Base-by-base conservation (phyloP, 2,329 filamentous ascomycete genomes). In the Didymellaceae sp. region DNA sequence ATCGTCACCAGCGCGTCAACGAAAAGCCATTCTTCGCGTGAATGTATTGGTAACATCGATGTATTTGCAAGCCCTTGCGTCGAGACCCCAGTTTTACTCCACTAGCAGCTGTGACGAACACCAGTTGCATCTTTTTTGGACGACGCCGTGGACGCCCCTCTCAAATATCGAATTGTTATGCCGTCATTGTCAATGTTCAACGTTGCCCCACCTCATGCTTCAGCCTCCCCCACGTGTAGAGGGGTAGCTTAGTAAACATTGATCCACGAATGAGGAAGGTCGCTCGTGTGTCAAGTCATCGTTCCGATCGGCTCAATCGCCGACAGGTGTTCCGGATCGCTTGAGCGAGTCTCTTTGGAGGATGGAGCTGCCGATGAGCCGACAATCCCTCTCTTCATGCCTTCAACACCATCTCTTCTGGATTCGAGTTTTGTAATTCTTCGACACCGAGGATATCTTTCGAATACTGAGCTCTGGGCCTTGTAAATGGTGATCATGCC, bases 1-100 rank as follows among this genome's bases (percentile, higher is more conserved):
- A 52, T 57, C 62, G 60, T 68, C 63, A 66, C 61, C 33, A 45
- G 30, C 52, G 59, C 62, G 65, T 66, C 63, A 68, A 60, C 52
- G 50, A 62, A 28, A 37, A 28, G 16, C 25, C 14, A 28, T 21
- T 31, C 21, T 20, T 11, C n/a, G 35, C 47, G 30, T 21, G 31
- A 39, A 41, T 16, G 38, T 34, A 31, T 43, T n/a, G 16, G 30
- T 21, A 43, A 41, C 37, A 42, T 28, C 32, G 42, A 42, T 32
- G 22, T 25, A 3, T 20, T 6, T 52, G 32, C 42, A 22, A n/a
- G 16, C 2, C 4, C 4, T 38, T n/a, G 43, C 22, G 37, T 18
- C 37, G 28, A 46, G 20, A 31, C 31, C 33, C 37, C 11, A 24
- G 16, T 9, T 7, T 16, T 2, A 16, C 20, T 32, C 8, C 26